Evolutionary conservation across 176 grass and related monocot genomes (phyloP), one percentile per base, ranked within the genome.

Genomic region (Carex pumila): DNA sequence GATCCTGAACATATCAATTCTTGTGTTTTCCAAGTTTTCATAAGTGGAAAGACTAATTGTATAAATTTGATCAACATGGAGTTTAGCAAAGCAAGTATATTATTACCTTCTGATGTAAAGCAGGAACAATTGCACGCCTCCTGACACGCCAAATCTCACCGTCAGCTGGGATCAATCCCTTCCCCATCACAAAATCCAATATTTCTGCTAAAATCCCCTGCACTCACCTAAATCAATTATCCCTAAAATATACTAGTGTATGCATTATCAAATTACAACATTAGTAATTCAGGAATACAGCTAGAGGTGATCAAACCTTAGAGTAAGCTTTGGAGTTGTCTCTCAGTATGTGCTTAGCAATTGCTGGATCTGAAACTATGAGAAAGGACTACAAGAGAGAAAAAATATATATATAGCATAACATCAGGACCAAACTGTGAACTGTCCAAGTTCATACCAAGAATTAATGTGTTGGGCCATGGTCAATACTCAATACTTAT

Each of bases 101-200:
- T 55, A 15, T 79, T 61, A 95, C 96, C 89, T 99, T 99, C 85
- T 92, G 91, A 84, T 99, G 96, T 68, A 99, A 68, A 74, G 96
- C 96, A 22, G 96, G 93, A 43, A 99, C 93, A 72, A 99, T 91
- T 45, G 93, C 93, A 60, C 96, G 96, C 75, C 96, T 95, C 67
- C 93, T 88, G 54, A 95, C 91, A 63, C 91, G 96, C 93, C 96
- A 99, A 81, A 92, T 49, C 87, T 99, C 93, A 37, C 86, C 89
- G 11, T 95, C 93, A 81, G 93, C 96, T 12, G 93, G 96, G 81
- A 99, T 99, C 65, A 99, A 82, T 59, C 96, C 96, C 0, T 83
- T 99, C 5, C 96, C 96, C 93, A 99, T 99, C 83, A 99, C 89
- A 65, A 99, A 99, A 60, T 99, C 91, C 39, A 99, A 12, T 89